Conservation (phyloP, 2,329 filamentous ascomycete genomes). For the Clonostachys solani region DNA sequence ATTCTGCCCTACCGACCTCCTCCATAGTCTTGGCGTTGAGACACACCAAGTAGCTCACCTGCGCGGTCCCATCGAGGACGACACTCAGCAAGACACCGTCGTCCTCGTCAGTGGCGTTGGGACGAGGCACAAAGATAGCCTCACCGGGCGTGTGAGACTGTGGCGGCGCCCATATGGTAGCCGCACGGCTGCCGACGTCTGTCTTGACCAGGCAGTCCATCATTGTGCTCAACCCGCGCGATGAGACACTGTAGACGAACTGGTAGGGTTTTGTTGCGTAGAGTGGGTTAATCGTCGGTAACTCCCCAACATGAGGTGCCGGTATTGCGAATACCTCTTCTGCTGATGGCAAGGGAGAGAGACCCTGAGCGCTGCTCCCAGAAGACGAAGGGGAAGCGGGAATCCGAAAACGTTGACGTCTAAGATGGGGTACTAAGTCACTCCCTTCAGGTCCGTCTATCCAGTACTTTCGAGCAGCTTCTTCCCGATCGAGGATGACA, state of each 20-base stretch:
- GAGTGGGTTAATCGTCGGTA: slow-evolving; percentile 61
- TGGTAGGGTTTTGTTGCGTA: slow-evolving; percentile 49
- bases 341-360: slow-evolving; percentile 5
- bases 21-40: slow-evolving; percentile 58
- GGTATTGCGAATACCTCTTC: slow-evolving; percentile 39
- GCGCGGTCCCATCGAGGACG: slow-evolving; percentile 56
- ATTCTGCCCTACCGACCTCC: slow-evolving; percentile 61
- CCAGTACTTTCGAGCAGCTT: slow-evolving; percentile 36
- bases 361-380: background rate
- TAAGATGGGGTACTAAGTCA: slow-evolving; percentile 29
- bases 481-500: slow-evolving; percentile 52
- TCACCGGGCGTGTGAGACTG: slow-evolving; percentile 64
- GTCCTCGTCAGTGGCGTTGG: slow-evolving; percentile 47
- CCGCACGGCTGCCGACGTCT: slow-evolving; percentile 49
- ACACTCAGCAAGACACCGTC: slow-evolving; percentile 59
- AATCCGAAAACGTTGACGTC: slow-evolving; percentile 37
- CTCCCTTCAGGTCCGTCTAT: slow-evolving; percentile 30
- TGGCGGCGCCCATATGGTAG: slow-evolving; percentile 51
- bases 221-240: slow-evolving; percentile 54
- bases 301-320: slow-evolving; percentile 52
- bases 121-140: slow-evolving; percentile 57
- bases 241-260: slow-evolving; percentile 55
- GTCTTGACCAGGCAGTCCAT: slow-evolving; percentile 63
- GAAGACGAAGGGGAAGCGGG: slow-evolving; percentile 5
- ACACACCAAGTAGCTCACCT: slow-evolving; percentile 61